These are phyloP conservation scores for Xylaria sp. DNA, from an alignment of 2,329 filamentous ascomycete species.

Conservation along the genomic window DNA sequence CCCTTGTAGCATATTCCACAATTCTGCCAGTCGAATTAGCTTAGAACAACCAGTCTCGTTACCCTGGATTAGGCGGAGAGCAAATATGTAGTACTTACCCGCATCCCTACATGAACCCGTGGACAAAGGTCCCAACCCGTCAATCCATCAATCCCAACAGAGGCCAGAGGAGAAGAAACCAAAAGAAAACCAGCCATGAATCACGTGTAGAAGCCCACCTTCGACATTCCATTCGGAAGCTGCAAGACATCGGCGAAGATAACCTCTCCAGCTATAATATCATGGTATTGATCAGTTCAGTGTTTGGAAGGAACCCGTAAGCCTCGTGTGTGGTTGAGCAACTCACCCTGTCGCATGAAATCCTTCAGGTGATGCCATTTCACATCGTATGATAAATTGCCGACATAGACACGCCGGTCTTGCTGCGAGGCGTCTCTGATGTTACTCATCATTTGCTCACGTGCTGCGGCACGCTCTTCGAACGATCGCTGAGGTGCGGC, in stretches of 20 bases:
- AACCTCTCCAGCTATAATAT: conserved; percentile 88
- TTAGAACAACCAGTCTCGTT: not conserved
- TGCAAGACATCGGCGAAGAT: conserved; percentile 99
- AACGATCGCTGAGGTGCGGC: conserved; percentile 74
- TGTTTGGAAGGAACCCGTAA: conserved; percentile 33
- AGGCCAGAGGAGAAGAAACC: conserved; percentile 62
- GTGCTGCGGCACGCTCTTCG: conserved; percentile 82
- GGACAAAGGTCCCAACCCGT: conserved; percentile 92
- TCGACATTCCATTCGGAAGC: conserved; percentile 99
- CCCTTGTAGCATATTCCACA: conserved; percentile 99
- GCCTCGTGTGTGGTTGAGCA: conserved; percentile 18
- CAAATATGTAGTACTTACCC: conserved; percentile 70
- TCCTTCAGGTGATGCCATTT: conserved; percentile 99
- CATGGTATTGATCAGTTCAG: conserved; percentile 47
- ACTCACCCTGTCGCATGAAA: conserved; percentile 98
- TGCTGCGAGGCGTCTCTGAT: conserved; percentile 95
- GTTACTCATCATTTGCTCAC: conserved; percentile 95
- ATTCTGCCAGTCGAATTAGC: conserved; percentile 67
- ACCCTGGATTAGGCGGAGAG: not conserved
- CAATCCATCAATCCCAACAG: conserved; percentile 97
- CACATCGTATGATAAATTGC: conserved; percentile 98
- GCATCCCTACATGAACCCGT: conserved; percentile 97
- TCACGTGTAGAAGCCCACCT: conserved; percentile 97
- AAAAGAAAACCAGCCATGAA: conserved; percentile 83
- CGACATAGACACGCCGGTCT: conserved; percentile 98